Percentiles rank a stretch among this genome's conserved stretches.
Conservation (phyloP, 1,284 basidiomycete species). For the Peniophora sp. region DNA sequence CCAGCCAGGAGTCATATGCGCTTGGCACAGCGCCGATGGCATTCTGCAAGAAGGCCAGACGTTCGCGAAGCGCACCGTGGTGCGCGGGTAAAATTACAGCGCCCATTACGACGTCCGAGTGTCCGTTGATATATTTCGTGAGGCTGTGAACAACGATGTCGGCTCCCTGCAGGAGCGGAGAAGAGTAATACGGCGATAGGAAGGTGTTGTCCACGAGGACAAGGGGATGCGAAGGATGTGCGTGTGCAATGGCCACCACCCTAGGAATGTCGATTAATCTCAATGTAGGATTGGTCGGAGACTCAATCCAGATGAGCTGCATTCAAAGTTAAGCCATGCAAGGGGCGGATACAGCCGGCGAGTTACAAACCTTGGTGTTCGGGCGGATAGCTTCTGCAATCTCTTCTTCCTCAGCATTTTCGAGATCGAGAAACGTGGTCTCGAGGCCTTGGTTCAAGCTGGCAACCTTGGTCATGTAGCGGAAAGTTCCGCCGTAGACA, state of each 20-base stretch:
- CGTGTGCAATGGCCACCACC: slow-evolving; percentile 52
- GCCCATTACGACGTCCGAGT: slow-evolving; percentile 89
- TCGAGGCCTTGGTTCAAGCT: slow-evolving; percentile 64
- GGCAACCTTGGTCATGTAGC: slow-evolving; percentile 80
- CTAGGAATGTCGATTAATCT: slow-evolving; percentile 75
- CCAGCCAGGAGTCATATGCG: slow-evolving; percentile 87
- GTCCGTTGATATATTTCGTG: slow-evolving; percentile 92
- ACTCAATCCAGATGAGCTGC: slow-evolving; percentile 97
- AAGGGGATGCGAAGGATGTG: slow-evolving; percentile 53
- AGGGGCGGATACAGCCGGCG: neutral
- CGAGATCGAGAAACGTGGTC: slow-evolving; percentile 83
- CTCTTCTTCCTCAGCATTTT: slow-evolving; percentile 56
- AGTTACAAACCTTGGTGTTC: slow-evolving; percentile 70
- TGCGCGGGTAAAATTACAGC: slow-evolving; percentile 64
- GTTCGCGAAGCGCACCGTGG: slow-evolving; percentile 37
- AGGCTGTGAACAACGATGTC: slow-evolving; percentile 78
- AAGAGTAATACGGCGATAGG: slow-evolving; percentile 87
- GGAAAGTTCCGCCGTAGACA: slow-evolving; percentile 89
- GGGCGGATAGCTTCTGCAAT: slow-evolving; percentile 58
- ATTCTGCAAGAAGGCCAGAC: slow-evolving; percentile 87
- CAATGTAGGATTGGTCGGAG: slow-evolving; percentile 92
- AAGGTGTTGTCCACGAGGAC: slow-evolving; percentile 93
- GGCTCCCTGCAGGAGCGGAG: slow-evolving; percentile 80
- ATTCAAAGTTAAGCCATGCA: neutral
- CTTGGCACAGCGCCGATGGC: slow-evolving; percentile 86